Percentiles rank a stretch among this genome's conserved stretches.
These are phyloP conservation scores for Oryza meridionalis DNA, from an alignment of 176 grass and related monocot species.

Conservation along the genomic window DNA sequence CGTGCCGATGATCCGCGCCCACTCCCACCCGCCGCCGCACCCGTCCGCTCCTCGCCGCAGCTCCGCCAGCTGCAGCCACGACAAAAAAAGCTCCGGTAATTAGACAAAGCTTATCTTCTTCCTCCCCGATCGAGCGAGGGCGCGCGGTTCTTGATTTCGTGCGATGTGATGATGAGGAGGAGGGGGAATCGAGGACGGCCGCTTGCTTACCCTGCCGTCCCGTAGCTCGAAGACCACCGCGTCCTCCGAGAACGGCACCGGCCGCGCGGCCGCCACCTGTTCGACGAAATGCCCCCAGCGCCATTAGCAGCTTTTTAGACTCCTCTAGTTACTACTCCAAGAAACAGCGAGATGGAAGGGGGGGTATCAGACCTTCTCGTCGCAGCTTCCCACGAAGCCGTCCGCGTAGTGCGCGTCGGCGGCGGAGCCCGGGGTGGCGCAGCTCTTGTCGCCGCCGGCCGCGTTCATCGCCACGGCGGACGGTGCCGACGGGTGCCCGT, in stretches of 20 bases:
- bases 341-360: background rate
- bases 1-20: slow-evolving; percentile 77
- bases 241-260: slow-evolving; percentile 81
- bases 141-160: background rate
- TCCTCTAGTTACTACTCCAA: background rate
- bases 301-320: slow-evolving; percentile 3
- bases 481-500: slow-evolving; percentile 55
- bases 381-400: slow-evolving; percentile 66
- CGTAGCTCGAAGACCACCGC: slow-evolving; percentile 82
- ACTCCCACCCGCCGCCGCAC: slow-evolving; percentile 57
- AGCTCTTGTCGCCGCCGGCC: slow-evolving; percentile 29
- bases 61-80: slow-evolving; percentile 76
- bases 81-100: background rate
- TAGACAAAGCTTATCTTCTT: background rate
- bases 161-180: background rate
- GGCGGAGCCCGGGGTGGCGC: slow-evolving; percentile 24
- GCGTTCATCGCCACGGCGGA: slow-evolving; percentile 10
- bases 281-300: slow-evolving; percentile 33
- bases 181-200: background rate
- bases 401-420: slow-evolving; percentile 30
- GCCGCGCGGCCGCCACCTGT: slow-evolving; percentile 74
- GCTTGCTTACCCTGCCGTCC: slow-evolving; percentile 76
- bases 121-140: background rate
- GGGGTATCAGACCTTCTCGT: slow-evolving; percentile 62
- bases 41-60: slow-evolving; percentile 62